Percentiles rank a stretch among this genome's conserved stretches.
Conservation (phyloP, 1,284 basidiomycete species). For the Gomphus bonarii region DNA sequence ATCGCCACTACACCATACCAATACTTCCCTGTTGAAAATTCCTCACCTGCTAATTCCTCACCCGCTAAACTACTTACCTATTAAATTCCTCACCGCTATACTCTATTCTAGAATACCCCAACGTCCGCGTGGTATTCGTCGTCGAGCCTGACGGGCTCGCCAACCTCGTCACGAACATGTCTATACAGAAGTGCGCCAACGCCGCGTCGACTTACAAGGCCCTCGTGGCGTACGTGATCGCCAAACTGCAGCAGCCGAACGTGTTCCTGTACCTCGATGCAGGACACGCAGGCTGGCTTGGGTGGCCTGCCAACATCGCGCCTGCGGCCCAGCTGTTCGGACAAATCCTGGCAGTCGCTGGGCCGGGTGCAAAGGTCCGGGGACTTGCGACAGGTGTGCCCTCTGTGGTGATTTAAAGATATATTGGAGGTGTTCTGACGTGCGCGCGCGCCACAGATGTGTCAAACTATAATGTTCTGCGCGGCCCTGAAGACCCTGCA, state of each 20-base stretch:
- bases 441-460: too few species aligned
- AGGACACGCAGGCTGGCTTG: constrained; percentile 17
- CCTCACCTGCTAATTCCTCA: too few species aligned
- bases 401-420: too few species aligned
- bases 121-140: constrained; percentile 15
- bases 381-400: constrained; percentile 16
- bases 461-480: constrained; percentile 16
- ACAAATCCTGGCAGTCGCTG: constrained; percentile 13
- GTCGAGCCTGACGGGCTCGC: constrained; percentile 17
- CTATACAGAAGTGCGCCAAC: constrained; percentile 15
- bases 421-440: too few species aligned
- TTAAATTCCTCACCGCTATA: too few species aligned
- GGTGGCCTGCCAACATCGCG: constrained; percentile 16
- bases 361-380: constrained; percentile 4
- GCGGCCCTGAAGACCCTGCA: constrained; percentile 15
- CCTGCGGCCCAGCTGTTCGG: constrained; percentile 16
- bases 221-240: constrained; percentile 16
- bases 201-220: constrained; percentile 16
- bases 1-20: too few species aligned
- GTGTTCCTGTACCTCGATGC: constrained; percentile 18
- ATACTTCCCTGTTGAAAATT: too few species aligned
- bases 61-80: too few species aligned
- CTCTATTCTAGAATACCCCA: constrained; percentile 14
- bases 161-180: constrained; percentile 16
- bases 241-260: constrained; percentile 16